Evolutionary conservation across 768 basidiomycete species (phyloP), one percentile per base, ranked within the genome.

Genomic region (Lentinula raphanica): DNA sequence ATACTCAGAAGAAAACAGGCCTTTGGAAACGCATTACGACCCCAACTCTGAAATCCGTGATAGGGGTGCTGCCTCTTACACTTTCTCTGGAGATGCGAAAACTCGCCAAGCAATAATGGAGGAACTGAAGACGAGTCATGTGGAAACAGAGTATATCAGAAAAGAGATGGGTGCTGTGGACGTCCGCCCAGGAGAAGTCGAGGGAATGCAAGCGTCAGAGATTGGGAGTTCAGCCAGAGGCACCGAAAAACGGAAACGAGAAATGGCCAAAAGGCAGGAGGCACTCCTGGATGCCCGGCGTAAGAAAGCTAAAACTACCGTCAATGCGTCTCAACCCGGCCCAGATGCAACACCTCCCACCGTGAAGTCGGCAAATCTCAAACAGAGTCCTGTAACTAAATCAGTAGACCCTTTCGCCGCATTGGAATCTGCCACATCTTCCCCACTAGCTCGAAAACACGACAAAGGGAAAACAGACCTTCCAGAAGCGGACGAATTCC

Each of bases 41-140:
- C 82, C 92, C 0, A 78, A 82, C 0, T 74, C 72, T 51, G 96
- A 99, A 72, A 86, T 90, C 19, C 90, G 97, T 15, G 84, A 89
- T 12, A 88, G 87, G 69, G 97, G 91, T 44, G 95, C 96, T 1
- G 94, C 84, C 1, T 92, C 90, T 72, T 97, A 96, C 70, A 89
- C 92, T 68, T 95, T 98, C 71, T 92, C 92, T 12, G 80, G 69
- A 2, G 93, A 97, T 64, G 92, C 94, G 65, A 89, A 90, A 62
- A 83, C 81, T 28, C 79, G 97, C 42, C 74, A 74, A 62, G 74
- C 76, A 50, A 87, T 98, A 69, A 91, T 95, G 92, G 91, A 91
- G 58, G 90, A 89, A 56, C 74, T 98, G 12, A 82, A 79, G 58
- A 68, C 73, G 3, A 79, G 79, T 2, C 77, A 92, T 42, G 78